Percentiles rank a stretch among this genome's conserved stretches.
phyloP scores from a whole-genome alignment of 2,329 filamentous ascomycete species.

The Lachnellula suecica region DNA sequence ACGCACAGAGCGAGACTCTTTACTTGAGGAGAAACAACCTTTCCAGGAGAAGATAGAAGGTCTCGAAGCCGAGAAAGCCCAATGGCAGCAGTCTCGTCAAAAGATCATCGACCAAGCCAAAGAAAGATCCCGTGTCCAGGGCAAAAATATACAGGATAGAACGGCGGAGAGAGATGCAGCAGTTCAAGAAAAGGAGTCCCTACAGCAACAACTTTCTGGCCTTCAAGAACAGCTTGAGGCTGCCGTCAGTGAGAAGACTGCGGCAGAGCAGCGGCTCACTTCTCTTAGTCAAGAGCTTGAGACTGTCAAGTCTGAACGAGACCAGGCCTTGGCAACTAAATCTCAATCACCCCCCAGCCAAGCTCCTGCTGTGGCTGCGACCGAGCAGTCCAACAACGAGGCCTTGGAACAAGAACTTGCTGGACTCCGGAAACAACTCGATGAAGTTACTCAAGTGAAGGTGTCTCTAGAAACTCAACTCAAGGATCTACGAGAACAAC shows the following conservation, averaged over 20 bases:
- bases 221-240: slow-evolving; percentile 51
- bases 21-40: slow-evolving; percentile 37
- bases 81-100: slow-evolving; percentile 51
- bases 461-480: slow-evolving; percentile 65
- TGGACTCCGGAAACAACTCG: slow-evolving; percentile 59
- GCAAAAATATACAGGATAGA: slow-evolving; percentile 52
- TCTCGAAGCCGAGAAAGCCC: slow-evolving; percentile 53
- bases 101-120: slow-evolving; percentile 64
- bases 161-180: slow-evolving; percentile 41
- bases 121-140: slow-evolving; percentile 54
- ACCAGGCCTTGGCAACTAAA: slow-evolving; percentile 37
- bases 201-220: slow-evolving; percentile 31
- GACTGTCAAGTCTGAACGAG: slow-evolving; percentile 42
- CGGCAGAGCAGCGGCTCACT: slow-evolving; percentile 35
- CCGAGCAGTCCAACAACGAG: slow-evolving; percentile 51
- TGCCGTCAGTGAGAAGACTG: slow-evolving; percentile 36
- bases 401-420: slow-evolving; percentile 50
- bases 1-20: slow-evolving; percentile 61
- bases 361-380: slow-evolving; percentile 40
- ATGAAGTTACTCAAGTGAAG: slow-evolving; percentile 66
- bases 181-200: slow-evolving; percentile 42
- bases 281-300: slow-evolving; percentile 40
- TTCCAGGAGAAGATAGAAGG: slow-evolving; percentile 54
- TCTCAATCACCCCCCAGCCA: slow-evolving; percentile 22
- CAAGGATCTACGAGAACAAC: slow-evolving; percentile 51